Base-by-base conservation (phyloP, 495 filamentous ascomycete species). In the Endocarpon pusillum region DNA sequence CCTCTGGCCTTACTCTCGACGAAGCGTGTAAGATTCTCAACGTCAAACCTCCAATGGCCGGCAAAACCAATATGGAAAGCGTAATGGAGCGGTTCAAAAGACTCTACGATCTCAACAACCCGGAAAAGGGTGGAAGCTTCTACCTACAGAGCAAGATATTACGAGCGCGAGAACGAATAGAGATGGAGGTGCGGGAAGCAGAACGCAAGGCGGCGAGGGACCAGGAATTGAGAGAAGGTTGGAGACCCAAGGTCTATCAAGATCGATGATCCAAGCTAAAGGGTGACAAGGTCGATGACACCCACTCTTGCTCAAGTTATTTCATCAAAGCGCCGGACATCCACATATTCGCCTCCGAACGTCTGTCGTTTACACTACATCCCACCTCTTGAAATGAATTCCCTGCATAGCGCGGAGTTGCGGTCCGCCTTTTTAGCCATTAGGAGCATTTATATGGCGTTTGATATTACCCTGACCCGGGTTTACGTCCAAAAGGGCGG, bases 1-100 rank as follows among this genome's bases (percentile, higher is more conserved):
- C 74, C 22, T 63, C 69, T 24, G 79, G 81, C 42, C 71, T 94
- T 46, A 91, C 83, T 5, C 71, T 97, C 34, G 86, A 93, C 42
- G 89, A 97, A 59, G 91, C 89, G 7, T 94, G 85, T 71, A 85
- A 84, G 58, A 96, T 97, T 52, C 71, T 97, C 36, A 93, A 96
- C 54, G 84, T 96, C 42, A 82, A 85, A 57, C 82, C 85, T 29
- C 81, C 86, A 2, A 69, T 78, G 45, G 71, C 64, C 35, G 82
- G 75, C n/a, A 64, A 81, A 46, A 61, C 75, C 14, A 71, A 82
- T 51, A 59, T 81, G 54, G 82, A 91, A 40, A 55, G 69, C 22
- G 68, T 91, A 32, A 78, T 76, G 62, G 73, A 78, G 37, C 69
- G 83, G 27, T 97, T 94, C 67, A 96, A 96, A 71, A 75, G 74